phyloP scores from a whole-genome alignment of 2,329 filamentous ascomycete genomes.

The Calycina herbarum region DNA sequence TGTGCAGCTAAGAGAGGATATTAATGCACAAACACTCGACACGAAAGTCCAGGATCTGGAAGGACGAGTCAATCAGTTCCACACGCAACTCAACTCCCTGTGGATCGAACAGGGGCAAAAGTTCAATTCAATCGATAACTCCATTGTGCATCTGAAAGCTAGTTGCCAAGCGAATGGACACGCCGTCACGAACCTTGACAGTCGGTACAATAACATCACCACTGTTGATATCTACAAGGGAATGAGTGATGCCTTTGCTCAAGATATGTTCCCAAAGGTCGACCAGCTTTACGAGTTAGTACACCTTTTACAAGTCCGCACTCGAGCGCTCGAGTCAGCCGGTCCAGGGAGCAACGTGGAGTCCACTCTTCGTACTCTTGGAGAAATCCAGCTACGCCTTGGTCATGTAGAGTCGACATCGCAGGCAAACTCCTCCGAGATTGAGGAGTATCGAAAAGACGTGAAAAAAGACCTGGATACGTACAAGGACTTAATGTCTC shows the following conservation, averaged over 20 bases:
- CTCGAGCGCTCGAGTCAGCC: neutral
- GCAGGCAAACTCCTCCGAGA: neutral
- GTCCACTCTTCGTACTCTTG: neutral
- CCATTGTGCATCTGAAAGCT: neutral
- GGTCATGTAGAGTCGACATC: neutral
- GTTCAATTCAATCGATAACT: neutral
- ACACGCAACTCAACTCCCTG: neutral
- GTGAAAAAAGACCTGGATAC: neutral
- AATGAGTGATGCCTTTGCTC: slow-evolving; percentile 23
- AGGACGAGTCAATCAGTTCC: neutral
- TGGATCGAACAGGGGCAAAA: neutral
- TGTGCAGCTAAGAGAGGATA: neutral
- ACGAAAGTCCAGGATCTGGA: neutral
- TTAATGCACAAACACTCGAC: neutral
- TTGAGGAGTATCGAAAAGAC: neutral
- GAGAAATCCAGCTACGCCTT: neutral
- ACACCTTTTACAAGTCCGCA: neutral
- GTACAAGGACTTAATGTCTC: neutral
- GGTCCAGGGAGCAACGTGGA: neutral
- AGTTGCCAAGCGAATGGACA: slow-evolving; percentile 11
- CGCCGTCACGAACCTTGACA: slow-evolving; percentile 21
- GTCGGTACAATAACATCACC: slow-evolving; percentile 30
- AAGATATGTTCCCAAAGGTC: slow-evolving; percentile 7
- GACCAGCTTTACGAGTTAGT: neutral
- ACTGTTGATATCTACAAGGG: slow-evolving; percentile 36